Percentiles rank a stretch among this genome's conserved stretches.
Conservation (phyloP, 2,329 filamentous ascomycete genomes). For the Ophiostoma pallidulum region DNA sequence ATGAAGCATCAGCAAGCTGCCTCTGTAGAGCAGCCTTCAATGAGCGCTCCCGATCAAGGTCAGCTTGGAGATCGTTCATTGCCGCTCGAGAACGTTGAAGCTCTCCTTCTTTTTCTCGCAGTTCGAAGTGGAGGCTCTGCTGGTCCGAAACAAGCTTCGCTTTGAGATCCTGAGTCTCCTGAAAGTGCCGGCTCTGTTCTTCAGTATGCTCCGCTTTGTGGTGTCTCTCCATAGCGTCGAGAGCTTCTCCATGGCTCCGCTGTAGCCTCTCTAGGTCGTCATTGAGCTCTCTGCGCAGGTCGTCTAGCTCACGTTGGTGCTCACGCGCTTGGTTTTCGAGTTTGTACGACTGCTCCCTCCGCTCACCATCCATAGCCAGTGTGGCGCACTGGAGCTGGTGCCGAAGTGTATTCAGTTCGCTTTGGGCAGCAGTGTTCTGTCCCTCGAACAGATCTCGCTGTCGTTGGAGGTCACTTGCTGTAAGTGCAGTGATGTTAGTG, state of each 20-base stretch:
- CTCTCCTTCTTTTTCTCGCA: slow-evolving; percentile 46
- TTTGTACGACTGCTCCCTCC: slow-evolving; percentile 37
- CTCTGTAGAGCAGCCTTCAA: slow-evolving; percentile 45
- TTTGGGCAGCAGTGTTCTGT: slow-evolving; percentile 43
- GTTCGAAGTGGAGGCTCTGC: slow-evolving; percentile 37
- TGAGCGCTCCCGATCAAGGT: slow-evolving; percentile 53
- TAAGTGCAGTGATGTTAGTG: slow-evolving; percentile 1
- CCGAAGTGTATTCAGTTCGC: slow-evolving; percentile 48
- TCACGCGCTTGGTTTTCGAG: slow-evolving; percentile 45
- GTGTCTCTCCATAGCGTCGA: slow-evolving; percentile 54
- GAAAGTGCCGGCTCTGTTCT: slow-evolving; percentile 46
- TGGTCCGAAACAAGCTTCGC: slow-evolving; percentile 42
- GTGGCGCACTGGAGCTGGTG: slow-evolving; percentile 38
- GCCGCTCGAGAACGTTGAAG: slow-evolving; percentile 38
- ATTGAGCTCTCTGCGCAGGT: slow-evolving; percentile 39
- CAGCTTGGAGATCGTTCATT: slow-evolving; percentile 36
- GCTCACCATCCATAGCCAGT: slow-evolving; percentile 33
- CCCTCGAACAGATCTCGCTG: slow-evolving; percentile 37
- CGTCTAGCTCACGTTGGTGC: slow-evolving; percentile 47
- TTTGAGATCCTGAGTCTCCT: slow-evolving; percentile 58
- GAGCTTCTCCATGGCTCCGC: slow-evolving; percentile 56
- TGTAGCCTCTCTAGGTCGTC: slow-evolving; percentile 49
- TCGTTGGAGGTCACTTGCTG: slow-evolving; percentile 41
- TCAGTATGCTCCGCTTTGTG: slow-evolving; percentile 57
- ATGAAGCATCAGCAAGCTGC: slow-evolving; percentile 48